These are phyloP conservation scores for Trypanosoma caninum DNA, from an alignment of 208 protist genomes.

Conservation along the genomic window DNA sequence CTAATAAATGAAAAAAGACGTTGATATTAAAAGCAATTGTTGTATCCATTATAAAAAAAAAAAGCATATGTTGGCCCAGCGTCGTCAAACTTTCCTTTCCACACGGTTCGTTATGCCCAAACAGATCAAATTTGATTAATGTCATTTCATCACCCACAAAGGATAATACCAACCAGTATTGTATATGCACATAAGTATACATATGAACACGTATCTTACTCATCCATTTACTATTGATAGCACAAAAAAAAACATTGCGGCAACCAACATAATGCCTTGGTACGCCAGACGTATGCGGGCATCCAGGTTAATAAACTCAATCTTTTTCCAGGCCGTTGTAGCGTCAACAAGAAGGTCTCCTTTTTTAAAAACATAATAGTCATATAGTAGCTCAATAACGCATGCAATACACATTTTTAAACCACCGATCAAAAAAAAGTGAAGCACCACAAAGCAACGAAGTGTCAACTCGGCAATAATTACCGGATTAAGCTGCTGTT, in stretches of 20 bases:
- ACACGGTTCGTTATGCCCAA: no score
- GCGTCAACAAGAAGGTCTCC: conserved; percentile 55
- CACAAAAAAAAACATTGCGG: conserved; percentile 27
- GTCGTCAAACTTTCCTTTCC: no score
- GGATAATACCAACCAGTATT: no score
- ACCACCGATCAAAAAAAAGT: conserved; percentile 32
- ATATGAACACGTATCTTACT: no score
- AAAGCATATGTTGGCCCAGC: no score
- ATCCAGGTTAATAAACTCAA: conserved; percentile 35
- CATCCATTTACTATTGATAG: conserved; percentile 13
- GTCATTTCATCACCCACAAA: no score
- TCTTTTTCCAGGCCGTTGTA: conserved; percentile 63
- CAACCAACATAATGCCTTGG: conserved; percentile 34
- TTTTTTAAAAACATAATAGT: conserved; percentile 36
- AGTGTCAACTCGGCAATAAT: conserved; percentile 46
- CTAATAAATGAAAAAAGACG: no score
- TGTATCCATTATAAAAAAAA: no score
- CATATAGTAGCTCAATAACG: conserved; percentile 52
- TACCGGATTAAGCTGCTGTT: conserved; percentile 49
- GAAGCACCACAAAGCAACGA: conserved; percentile 50
- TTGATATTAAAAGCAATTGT: no score
- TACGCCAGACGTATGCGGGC: conserved; percentile 39
- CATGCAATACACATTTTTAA: conserved; percentile 33
- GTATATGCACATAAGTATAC: no score
- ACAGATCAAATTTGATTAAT: no score